phyloP scores from a whole-genome alignment of 163 green algal genomes.

The Chloromonas sp. region DNA sequence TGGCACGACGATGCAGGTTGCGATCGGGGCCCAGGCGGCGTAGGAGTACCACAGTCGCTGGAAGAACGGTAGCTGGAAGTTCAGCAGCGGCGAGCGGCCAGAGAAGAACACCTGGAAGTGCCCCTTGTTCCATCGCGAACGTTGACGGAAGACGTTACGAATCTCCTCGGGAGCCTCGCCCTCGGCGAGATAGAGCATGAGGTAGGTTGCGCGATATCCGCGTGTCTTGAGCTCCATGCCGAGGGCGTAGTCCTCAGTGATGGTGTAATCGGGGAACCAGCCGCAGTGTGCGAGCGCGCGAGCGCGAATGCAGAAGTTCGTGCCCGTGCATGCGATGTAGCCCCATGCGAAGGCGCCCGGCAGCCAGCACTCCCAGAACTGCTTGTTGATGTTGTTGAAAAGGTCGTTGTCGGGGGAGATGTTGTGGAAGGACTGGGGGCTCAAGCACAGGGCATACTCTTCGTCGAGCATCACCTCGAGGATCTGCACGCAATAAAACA shows the following conservation, averaged over 20 bases:
- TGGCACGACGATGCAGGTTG: slow-evolving; percentile 28
- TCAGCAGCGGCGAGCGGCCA: slow-evolving; percentile 21
- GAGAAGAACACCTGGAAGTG: slow-evolving; percentile 45
- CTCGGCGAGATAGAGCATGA: slow-evolving; percentile 44
- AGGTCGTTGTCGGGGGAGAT: slow-evolving; percentile 29
- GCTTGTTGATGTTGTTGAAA: slow-evolving; percentile 53
- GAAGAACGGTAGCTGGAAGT: slow-evolving; percentile 28
- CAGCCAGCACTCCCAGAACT: slow-evolving; percentile 36
- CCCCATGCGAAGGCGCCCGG: slow-evolving; percentile 32
- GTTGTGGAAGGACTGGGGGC: slow-evolving; percentile 43
- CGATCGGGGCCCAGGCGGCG: slow-evolving; percentile 31
- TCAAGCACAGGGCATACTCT: slow-evolving; percentile 22
- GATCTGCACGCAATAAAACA: slow-evolving; percentile 12
- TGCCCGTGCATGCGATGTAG: slow-evolving; percentile 51
- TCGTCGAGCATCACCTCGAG: slow-evolving; percentile 32
- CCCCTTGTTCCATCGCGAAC: slow-evolving; percentile 41
- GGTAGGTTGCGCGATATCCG: slow-evolving; percentile 39
- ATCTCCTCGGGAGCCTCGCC: slow-evolving; percentile 44
- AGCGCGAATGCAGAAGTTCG: slow-evolving; percentile 48
- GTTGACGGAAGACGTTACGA: slow-evolving; percentile 43
- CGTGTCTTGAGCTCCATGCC: slow-evolving; percentile 22
- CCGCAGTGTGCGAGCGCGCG: slow-evolving; percentile 33
- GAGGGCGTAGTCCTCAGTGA: slow-evolving; percentile 25
- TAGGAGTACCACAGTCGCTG: slow-evolving; percentile 37
- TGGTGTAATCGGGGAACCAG: slow-evolving; percentile 40